Evolutionary conservation across 371 early-diverging fungal genomes (phyloP).

Genomic region (Phascolomyces articulosus): DNA sequence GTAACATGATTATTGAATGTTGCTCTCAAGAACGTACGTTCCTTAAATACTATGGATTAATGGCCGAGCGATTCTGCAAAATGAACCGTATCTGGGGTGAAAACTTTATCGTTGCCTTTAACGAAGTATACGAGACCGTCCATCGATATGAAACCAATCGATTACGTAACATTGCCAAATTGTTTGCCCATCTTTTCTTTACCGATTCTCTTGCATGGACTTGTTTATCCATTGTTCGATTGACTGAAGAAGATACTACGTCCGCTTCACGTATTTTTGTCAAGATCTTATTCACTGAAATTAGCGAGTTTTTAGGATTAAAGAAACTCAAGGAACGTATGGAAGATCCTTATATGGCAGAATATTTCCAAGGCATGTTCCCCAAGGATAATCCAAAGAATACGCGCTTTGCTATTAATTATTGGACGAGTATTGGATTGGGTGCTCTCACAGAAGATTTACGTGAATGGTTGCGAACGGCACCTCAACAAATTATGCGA

Average conservation of each 20-base stretch:
- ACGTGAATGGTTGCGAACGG: slow-evolving; percentile 80
- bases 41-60: slow-evolving; percentile 89
- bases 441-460: slow-evolving; percentile 94
- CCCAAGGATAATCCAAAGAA: slow-evolving; percentile 88
- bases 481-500: slow-evolving; percentile 59
- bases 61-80: slow-evolving; percentile 95
- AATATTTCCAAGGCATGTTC: slow-evolving; percentile 85
- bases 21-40: slow-evolving; percentile 96
- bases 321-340: slow-evolving; percentile 79
- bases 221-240: slow-evolving; percentile 74
- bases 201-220: slow-evolving; percentile 90
- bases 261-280: slow-evolving; percentile 96
- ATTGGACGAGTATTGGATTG: slow-evolving; percentile 93
- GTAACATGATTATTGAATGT: slow-evolving; percentile 97
- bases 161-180: slow-evolving; percentile 90
- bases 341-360: slow-evolving; percentile 61
- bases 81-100: slow-evolving; percentile 82
- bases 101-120: slow-evolving; percentile 76
- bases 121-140: slow-evolving; percentile 85
- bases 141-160: slow-evolving; percentile 95
- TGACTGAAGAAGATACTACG: slow-evolving; percentile 94
- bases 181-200: slow-evolving; percentile 89
- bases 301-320: slow-evolving; percentile 86
- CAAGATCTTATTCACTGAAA: slow-evolving; percentile 93
- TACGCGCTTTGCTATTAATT: slow-evolving; percentile 97